Evolutionary conservation across 495 filamentous ascomycete genomes (phyloP).

Genomic region (Hypoxylon fuscum): DNA sequence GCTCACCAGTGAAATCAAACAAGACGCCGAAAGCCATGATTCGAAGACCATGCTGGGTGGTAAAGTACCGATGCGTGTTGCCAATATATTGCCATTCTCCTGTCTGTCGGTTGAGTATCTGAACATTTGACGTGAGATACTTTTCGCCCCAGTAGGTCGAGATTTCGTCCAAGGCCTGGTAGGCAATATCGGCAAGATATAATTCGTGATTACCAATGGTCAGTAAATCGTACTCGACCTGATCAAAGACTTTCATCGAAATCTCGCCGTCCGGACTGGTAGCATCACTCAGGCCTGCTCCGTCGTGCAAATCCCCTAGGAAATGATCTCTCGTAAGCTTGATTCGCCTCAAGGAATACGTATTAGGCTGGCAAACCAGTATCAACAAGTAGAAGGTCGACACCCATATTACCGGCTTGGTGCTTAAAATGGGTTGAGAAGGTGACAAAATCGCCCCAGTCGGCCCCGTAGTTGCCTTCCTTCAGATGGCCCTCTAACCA

Average conservation of each 20-base stretch:
- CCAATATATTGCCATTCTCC: conserved; percentile 73
- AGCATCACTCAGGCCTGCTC: conserved; percentile 82
- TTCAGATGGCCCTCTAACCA: conserved; percentile 86
- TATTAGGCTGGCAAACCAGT: conserved; percentile 70
- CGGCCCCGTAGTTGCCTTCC: conserved; percentile 79
- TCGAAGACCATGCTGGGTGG: conserved; percentile 74
- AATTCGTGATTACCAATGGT: conserved; percentile 81
- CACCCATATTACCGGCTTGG: conserved; percentile 68
- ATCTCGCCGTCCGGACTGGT: conserved; percentile 79
- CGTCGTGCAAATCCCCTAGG: conserved; percentile 66
- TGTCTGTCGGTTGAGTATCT: conserved; percentile 71
- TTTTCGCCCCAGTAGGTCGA: conserved; percentile 53
- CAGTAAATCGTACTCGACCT: conserved; percentile 60
- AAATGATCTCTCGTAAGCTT: neutral
- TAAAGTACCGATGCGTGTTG: conserved; percentile 76
- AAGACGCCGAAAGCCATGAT: conserved; percentile 84
- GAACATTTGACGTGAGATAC: conserved; percentile 84
- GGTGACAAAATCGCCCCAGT: conserved; percentile 90
- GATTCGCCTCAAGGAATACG: neutral
- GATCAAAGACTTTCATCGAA: conserved; percentile 72
- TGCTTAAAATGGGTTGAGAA: conserved; percentile 76
- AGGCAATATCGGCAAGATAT: conserved; percentile 64
- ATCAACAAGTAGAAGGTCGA: conserved; percentile 81
- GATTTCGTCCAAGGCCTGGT: conserved; percentile 51
- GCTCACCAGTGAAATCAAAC: conserved; percentile 79